A percentile compares a stretch with the other conserved stretches of the same genome.
phyloP scores from a whole-genome alignment of 2,329 filamentous ascomycete genomes.

The Neonectria neomacrospora region DNA sequence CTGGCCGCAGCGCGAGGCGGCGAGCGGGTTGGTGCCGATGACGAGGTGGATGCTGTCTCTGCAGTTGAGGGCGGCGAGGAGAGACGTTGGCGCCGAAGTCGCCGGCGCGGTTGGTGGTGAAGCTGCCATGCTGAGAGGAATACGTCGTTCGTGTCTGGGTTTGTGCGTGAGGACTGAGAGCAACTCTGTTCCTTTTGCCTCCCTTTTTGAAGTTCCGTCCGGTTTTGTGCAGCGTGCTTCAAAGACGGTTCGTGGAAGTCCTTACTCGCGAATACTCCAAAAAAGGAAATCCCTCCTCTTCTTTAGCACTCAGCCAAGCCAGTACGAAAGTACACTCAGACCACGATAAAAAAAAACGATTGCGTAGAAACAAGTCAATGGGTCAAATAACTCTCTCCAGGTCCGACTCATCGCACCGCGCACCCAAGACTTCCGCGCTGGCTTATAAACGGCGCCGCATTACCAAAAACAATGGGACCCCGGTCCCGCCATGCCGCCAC shows the following conservation, averaged over 20 bases:
- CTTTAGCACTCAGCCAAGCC: no score
- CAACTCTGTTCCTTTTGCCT: constrained; percentile 3
- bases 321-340: neutral
- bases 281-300: neutral
- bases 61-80: constrained; percentile 80
- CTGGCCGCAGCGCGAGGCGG: constrained; percentile 83
- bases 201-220: neutral
- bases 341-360: neutral
- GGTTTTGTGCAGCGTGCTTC: neutral
- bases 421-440: constrained; percentile 1
- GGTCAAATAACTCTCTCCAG: constrained; percentile 3
- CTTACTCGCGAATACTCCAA: neutral
- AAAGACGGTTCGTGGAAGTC: neutral
- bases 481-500: constrained; percentile 8
- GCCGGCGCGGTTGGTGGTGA: constrained; percentile 19
- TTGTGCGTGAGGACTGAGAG: neutral
- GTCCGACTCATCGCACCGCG: neutral
- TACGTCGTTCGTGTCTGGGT: neutral
- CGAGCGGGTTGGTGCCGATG: constrained; percentile 86
- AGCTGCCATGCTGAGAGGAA: constrained; percentile 26
- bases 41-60: constrained; percentile 82
- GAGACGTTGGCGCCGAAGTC: constrained; percentile 50
- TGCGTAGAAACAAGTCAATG: constrained; percentile 2
- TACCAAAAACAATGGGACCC: constrained; percentile 28
- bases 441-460: constrained; percentile 31